Percentiles rank a stretch among this genome's conserved stretches.
Conservation (phyloP, 2,329 filamentous ascomycete species). For the Sphaerulina populicola region DNA sequence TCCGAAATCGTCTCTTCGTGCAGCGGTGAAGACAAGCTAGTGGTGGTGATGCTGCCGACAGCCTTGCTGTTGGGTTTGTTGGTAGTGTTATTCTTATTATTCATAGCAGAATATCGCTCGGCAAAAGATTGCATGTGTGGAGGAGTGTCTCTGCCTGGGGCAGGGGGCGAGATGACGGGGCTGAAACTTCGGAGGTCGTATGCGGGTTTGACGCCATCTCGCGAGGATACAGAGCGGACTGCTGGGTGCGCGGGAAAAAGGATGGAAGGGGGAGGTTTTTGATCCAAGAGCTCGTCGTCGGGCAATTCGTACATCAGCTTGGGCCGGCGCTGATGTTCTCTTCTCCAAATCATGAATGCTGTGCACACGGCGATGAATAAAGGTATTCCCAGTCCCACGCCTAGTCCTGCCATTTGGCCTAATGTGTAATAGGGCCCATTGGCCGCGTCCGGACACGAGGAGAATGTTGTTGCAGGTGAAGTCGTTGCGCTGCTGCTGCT, state of each 20-base stretch:
- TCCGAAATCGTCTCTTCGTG: slow-evolving; percentile 2
- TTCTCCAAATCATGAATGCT: slow-evolving; percentile 20
- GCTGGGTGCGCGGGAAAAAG: slow-evolving; percentile 6
- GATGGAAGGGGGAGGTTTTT: slow-evolving; percentile 16
- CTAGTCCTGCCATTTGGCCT: slow-evolving; percentile 27
- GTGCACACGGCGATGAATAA: slow-evolving; percentile 24
- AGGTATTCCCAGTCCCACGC: slow-evolving; percentile 25
- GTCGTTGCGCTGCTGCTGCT: slow-evolving; percentile 1
- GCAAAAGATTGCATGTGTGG: slow-evolving; percentile 9
- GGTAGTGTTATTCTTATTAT: background rate
- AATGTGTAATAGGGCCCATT: slow-evolving; percentile 16
- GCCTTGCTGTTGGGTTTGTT: no score
- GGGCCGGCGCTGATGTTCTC: slow-evolving; percentile 18
- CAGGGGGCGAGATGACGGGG: background rate
- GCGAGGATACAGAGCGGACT: slow-evolving; percentile 8
- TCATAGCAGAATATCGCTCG: slow-evolving; percentile 12
- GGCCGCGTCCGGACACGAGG: slow-evolving; percentile 1
- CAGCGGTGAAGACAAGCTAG: background rate
- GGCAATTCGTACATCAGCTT: slow-evolving; percentile 31
- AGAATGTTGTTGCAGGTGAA: background rate
- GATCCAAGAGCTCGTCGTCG: slow-evolving; percentile 22
- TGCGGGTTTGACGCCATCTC: background rate
- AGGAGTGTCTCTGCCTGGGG: slow-evolving; percentile 2
- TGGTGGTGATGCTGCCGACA: no score
- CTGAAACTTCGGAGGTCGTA: slow-evolving; percentile 5